These are phyloP conservation scores for Phytophthora boehmeriae DNA, from an alignment of 352 stramenopile genomes.

Conservation along the genomic window DNA sequence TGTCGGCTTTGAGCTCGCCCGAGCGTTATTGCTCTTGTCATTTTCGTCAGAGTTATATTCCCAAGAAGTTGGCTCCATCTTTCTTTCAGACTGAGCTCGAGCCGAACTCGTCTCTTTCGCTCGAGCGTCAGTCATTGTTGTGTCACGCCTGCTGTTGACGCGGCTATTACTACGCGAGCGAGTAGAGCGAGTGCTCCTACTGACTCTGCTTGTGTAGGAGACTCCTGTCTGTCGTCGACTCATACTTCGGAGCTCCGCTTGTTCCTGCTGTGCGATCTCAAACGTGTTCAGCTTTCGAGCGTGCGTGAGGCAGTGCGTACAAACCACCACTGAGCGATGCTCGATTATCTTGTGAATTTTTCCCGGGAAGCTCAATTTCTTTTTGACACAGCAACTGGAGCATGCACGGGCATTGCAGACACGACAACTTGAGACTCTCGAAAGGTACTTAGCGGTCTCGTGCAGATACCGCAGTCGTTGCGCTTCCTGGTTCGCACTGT, in stretches of 20 bases:
- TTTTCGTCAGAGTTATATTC: constrained; percentile 29
- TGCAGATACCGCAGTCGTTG: constrained; percentile 41
- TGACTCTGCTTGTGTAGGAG: constrained; percentile 3
- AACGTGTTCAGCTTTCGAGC: constrained; percentile 34
- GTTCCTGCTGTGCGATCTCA: constrained; percentile 38
- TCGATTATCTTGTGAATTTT: constrained; percentile 36
- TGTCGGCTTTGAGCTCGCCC: constrained; percentile 8
- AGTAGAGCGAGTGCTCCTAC: neutral
- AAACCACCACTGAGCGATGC: constrained; percentile 35
- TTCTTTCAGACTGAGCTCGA: constrained; percentile 19
- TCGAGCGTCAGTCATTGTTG: constrained; percentile 6
- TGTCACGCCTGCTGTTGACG: constrained; percentile 2
- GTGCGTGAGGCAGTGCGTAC: constrained; percentile 40
- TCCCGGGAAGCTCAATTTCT: constrained; percentile 44
- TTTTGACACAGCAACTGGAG: constrained; percentile 39
- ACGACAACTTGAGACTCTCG: constrained; percentile 31
- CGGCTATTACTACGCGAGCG: constrained; percentile 23
- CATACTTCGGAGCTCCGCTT: constrained; percentile 18
- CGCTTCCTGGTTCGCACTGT: constrained; percentile 25
- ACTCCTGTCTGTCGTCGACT: constrained; percentile 11
- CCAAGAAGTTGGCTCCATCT: constrained; percentile 20
- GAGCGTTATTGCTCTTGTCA: constrained; percentile 4
- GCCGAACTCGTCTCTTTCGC: constrained; percentile 4
- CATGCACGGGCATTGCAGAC: constrained; percentile 42
- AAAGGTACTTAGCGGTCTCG: constrained; percentile 36